phyloP scores from a whole-genome alignment of 2,329 filamentous ascomycete species.

The Scorias spongiosa region DNA sequence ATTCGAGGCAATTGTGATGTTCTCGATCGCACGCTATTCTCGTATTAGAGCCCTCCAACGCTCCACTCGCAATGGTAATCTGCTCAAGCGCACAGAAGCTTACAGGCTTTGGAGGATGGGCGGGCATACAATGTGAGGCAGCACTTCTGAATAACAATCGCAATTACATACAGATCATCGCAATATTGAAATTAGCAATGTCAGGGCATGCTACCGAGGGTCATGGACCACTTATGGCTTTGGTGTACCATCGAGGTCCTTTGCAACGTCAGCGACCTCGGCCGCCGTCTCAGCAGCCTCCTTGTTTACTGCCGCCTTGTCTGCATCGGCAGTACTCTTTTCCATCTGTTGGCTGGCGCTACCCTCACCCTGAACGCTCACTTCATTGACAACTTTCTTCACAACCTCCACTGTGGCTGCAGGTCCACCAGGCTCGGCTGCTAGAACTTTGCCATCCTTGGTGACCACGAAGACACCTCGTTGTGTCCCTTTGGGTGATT shows the following conservation, averaged over 20 bases:
- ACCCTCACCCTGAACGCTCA: constrained; percentile 17
- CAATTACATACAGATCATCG: no score
- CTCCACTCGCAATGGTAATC: no score
- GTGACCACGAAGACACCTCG: constrained; percentile 74
- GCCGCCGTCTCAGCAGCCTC: constrained; percentile 24
- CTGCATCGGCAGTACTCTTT: constrained; percentile 10
- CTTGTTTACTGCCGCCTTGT: constrained; percentile 18
- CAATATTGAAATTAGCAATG: no score
- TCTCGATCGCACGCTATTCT: no score
- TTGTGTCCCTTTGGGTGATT: constrained; percentile 61
- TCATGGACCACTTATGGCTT: background rate
- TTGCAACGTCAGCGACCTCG: constrained; percentile 33
- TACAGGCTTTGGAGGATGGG: no score
- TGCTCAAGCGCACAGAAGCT: no score
- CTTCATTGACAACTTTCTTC: constrained; percentile 48
- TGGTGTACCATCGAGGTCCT: constrained; percentile 1
- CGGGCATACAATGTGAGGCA: no score
- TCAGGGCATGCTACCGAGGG: no score
- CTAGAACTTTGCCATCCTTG: constrained; percentile 56
- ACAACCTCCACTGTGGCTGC: constrained; percentile 64
- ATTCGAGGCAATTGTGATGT: no score
- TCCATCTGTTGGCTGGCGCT: constrained; percentile 21
- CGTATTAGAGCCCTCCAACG: no score
- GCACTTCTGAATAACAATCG: no score
- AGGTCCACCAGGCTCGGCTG: constrained; percentile 60